Conservation (phyloP, 2,329 filamentous ascomycete species). For the Paecilomyces dactylethromorphus region DNA sequence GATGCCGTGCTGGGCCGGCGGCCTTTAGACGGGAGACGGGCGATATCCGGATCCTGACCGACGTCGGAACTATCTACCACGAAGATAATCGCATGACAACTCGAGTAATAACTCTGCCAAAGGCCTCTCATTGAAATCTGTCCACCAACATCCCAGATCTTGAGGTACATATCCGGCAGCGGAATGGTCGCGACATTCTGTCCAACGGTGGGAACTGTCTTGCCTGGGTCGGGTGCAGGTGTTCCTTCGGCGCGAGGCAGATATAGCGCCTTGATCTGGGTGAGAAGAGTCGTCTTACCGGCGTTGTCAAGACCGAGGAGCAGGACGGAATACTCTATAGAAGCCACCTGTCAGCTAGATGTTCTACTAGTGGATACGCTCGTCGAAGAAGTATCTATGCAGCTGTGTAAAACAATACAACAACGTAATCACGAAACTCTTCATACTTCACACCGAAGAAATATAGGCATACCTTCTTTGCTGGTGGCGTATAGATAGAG, state of each 20-base stretch:
- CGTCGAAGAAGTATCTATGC: neutral
- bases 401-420: neutral
- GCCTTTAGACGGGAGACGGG: slow-evolving; percentile 31
- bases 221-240: slow-evolving; percentile 55
- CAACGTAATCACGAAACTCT: neutral
- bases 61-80: slow-evolving; percentile 95
- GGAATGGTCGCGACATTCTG: slow-evolving; percentile 93
- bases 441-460: neutral
- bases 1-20: slow-evolving; percentile 19
- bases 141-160: slow-evolving; percentile 97
- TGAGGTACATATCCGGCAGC: slow-evolving; percentile 90
- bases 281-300: slow-evolving; percentile 95
- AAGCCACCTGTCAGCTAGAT: slow-evolving; percentile 1
- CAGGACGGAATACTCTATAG: slow-evolving; percentile 86
- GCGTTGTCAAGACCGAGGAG: slow-evolving; percentile 96
- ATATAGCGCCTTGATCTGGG: slow-evolving; percentile 90
- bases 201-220: slow-evolving; percentile 93
- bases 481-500: slow-evolving; percentile 92
- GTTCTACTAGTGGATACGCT: neutral
- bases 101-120: slow-evolving; percentile 93
- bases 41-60: slow-evolving; percentile 67
- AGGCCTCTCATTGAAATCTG: slow-evolving; percentile 82
- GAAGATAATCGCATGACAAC: slow-evolving; percentile 94
- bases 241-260: slow-evolving; percentile 32
- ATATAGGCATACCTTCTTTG: slow-evolving; percentile 68